Base-by-base conservation (phyloP, 2,329 filamentous ascomycete genomes). In the Cladosporium sp. region DNA sequence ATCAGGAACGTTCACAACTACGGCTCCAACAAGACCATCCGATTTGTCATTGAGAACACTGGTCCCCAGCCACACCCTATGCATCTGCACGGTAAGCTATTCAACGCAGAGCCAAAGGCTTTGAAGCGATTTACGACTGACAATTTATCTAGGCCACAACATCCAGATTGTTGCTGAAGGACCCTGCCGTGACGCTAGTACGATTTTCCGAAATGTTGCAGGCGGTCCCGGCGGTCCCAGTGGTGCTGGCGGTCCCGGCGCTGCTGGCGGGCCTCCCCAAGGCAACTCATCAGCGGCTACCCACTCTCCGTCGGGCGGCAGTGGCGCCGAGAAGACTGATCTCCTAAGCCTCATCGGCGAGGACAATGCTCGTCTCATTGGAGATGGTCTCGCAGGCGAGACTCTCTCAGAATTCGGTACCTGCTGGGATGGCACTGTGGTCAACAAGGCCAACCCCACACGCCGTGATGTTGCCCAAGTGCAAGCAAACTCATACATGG, bases 111-210 rank as follows among this genome's bases (percentile, higher is more conserved):
- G 0, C 22, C 17, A 14, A 50, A 4, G 11, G 20, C 20, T 5
- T 12, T 39, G 3, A 25, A 9, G 30, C 9, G 30, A 34, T 5
- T 8, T 3, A 34, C 38, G 12, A 20, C 49, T 51, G 22, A 51
- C 49, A 39, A 1, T 4, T 36, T 5, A 43, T 15, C 12, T 12
- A 55, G 52, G 54, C 11, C 78, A 80, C 65, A 76, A 80, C 65
- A 75, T 79, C 66, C 75, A 73, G 58, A 65, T 79, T 6, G 72
- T 80, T 2, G 73, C 73, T 9, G 69, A 73, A 51, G 77, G 77
- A 15, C 42, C 58, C 0, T 77, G 76, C 0, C 61, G 58, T 1
- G 54, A 56, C 15, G 34, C 25, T 30, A 43, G 34, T 15, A 56
- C 20, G 6, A 28, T 56, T 12, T 56, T 56, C 42, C 34, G 54